Evolutionary conservation across 2,329 filamentous ascomycete species (phyloP).

Genomic region (Microsporum ferrugineum): DNA sequence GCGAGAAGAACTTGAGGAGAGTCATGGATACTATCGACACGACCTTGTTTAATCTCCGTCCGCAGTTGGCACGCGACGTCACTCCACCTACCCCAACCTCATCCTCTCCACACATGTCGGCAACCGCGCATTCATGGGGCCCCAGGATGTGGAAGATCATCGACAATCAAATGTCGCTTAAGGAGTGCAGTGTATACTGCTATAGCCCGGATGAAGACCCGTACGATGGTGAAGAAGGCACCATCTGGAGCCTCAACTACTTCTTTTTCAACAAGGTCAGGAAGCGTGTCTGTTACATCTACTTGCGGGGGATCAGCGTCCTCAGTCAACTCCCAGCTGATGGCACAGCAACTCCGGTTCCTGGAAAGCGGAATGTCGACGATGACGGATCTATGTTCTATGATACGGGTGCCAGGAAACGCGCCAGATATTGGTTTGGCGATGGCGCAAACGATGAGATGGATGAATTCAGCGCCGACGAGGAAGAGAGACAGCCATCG

Average conservation of each 20-base stretch:
- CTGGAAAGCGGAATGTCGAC: constrained; percentile 37
- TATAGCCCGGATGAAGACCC: constrained; percentile 84
- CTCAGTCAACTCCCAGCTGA: constrained; percentile 58
- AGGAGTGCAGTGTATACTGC: constrained; percentile 78
- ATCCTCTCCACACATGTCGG: constrained; percentile 38
- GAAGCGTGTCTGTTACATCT: constrained; percentile 89
- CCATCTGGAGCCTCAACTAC: constrained; percentile 91
- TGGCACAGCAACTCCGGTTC: constrained; percentile 32
- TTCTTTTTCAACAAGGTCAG: constrained; percentile 93
- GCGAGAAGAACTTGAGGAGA: constrained; percentile 64
- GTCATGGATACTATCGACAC: constrained; percentile 84
- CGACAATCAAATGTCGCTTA: constrained; percentile 86
- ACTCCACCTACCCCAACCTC: constrained; percentile 32
- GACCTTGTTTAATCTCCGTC: constrained; percentile 75
- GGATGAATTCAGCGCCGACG: constrained; percentile 29
- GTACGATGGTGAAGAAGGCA: constrained; percentile 83
- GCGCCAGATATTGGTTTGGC: constrained; percentile 80
- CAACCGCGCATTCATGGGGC: constrained; percentile 59
- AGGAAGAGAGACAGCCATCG: constrained; percentile 13
- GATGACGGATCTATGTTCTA: constrained; percentile 39
- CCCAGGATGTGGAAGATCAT: constrained; percentile 85
- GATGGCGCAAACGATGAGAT: constrained; percentile 42
- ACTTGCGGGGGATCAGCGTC: constrained; percentile 68
- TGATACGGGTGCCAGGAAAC: constrained; percentile 57
- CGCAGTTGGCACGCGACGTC: constrained; percentile 39